Base-by-base conservation (phyloP, 805 yeast species). In the Spathaspora gorwiae region DNA sequence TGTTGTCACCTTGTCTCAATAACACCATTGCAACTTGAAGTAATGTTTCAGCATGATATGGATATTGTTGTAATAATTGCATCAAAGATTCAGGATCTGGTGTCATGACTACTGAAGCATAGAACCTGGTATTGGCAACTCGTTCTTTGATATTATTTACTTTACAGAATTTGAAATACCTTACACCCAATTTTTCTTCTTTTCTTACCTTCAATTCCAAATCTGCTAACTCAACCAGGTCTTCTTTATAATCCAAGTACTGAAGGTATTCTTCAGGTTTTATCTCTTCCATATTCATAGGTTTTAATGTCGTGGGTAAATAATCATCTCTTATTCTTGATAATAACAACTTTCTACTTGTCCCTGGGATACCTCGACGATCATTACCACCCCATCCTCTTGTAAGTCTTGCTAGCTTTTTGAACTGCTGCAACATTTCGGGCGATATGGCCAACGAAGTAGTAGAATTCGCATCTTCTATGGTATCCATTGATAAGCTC, bases 341-440 rank as follows among this genome's bases (percentile, higher is more conserved):
- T 48, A 89, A 67, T 10, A 77, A 68, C 40, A 88, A 65, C 53
- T 85, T 84, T 50, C 89, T 73, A 0, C 80, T 64, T 0, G 87
- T 79, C 26, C 92, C 92, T 0, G 96, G 96, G 2, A 87, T 78
- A 6, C 80, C 67, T 40, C 84, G 65, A 49, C 83, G 79, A 55
- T 87, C 95, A 50, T 79, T 77, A 0, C 95, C 95, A 38, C 89
- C 85, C 96, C 96, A 88, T 24, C 89, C 90, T 54, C 87, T 73
- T 0, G 87, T 80, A n/a, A 76, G 59, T 44, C 75, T 69, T 7
- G 79, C 74, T 64, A 75, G 50, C 62, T 74, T 73, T 54, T 80
- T 83, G 52, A 84, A 78, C 55, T 83, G 87, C 42, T 73, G 78
- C 46, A 85, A 61, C 14, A 80, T 76, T 49, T 84, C 90, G 0